These are phyloP conservation scores for Aphanomyces invadans DNA, from an alignment of 352 stramenopile genomes.

Conservation along the genomic window DNA sequence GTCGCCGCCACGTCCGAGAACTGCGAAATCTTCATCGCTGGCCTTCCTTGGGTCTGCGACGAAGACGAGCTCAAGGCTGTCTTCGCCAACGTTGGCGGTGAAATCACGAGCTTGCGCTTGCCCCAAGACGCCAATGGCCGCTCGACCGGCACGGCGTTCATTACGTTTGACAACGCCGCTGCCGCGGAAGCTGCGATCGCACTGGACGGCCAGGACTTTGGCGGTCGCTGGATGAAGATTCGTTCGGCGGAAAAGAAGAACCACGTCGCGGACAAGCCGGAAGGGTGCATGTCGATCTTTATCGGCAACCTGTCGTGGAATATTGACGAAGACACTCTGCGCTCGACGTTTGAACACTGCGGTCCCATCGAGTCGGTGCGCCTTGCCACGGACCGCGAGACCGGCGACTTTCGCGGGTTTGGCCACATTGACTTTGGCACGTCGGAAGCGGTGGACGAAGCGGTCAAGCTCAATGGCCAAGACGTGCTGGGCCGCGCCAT, in stretches of 20 bases:
- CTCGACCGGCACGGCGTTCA: conserved; percentile 91
- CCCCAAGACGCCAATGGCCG: conserved; percentile 84
- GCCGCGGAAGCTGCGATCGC: conserved; percentile 75
- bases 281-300: conserved; percentile 96
- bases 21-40: conserved; percentile 85
- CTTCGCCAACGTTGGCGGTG: conserved; percentile 86
- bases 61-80: conserved; percentile 93
- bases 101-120: conserved; percentile 77
- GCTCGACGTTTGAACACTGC: conserved; percentile 89
- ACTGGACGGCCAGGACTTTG: conserved; percentile 92
- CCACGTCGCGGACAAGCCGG: conserved; percentile 87
- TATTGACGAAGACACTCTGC: conserved; percentile 92
- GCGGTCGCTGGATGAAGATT: conserved; percentile 94
- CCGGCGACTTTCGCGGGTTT: conserved; percentile 97
- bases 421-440: conserved; percentile 95
- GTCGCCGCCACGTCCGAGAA: conserved; percentile 42
- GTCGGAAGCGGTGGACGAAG: conserved; percentile 88
- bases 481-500: conserved; percentile 91
- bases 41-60: conserved; percentile 91
- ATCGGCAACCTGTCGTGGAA: conserved; percentile 97
- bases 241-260: conserved; percentile 78
- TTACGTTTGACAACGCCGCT: conserved; percentile 82
- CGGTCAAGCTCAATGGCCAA: conserved; percentile 85
- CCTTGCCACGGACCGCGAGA: conserved; percentile 95
- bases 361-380: conserved; percentile 93